Conservation (phyloP, 176 grass and related monocot species). For the Zizania latifolia region DNA sequence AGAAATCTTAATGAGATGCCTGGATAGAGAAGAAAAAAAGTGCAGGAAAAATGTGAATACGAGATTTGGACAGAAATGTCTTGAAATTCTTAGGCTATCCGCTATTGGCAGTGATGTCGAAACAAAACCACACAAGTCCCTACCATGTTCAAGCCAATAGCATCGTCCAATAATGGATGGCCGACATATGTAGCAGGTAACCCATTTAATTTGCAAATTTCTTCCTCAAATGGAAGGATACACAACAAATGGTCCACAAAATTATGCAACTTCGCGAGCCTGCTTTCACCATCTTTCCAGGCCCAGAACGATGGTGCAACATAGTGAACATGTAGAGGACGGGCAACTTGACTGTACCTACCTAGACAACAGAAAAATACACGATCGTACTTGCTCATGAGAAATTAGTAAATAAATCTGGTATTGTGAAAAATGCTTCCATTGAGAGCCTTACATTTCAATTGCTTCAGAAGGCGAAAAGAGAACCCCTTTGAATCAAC, state of each 20-base stretch:
- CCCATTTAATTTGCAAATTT: conserved; percentile 73
- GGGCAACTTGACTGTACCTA: conserved; percentile 26
- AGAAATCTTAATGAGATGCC: neutral
- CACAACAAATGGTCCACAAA: conserved; percentile 91
- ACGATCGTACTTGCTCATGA: conserved; percentile 19
- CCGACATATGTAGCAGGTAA: conserved; percentile 89
- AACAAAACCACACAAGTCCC: conserved; percentile 2
- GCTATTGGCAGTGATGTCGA: neutral
- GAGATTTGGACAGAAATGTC: neutral
- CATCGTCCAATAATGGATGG: conserved; percentile 81
- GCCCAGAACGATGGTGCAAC: conserved; percentile 97
- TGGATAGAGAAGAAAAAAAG: neutral
- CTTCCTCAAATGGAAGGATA: conserved; percentile 95
- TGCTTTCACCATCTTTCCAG: conserved; percentile 90
- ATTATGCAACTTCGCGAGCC: conserved; percentile 44
- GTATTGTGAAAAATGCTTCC: neutral
- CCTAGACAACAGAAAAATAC: conserved; percentile 42
- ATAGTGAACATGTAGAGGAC: conserved; percentile 80
- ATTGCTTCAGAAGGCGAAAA: conserved; percentile 67
- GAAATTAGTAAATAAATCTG: neutral
- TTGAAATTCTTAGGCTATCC: conserved; percentile 1
- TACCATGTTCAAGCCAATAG: conserved; percentile 58
- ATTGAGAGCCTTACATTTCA: conserved; percentile 50
- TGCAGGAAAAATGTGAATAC: neutral
- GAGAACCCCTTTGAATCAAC: conserved; percentile 94